A percentile compares a stretch with the other conserved stretches of the same genome.
phyloP scores from a whole-genome alignment of 768 basidiomycete species.

The Lactarius hengduanensis region DNA sequence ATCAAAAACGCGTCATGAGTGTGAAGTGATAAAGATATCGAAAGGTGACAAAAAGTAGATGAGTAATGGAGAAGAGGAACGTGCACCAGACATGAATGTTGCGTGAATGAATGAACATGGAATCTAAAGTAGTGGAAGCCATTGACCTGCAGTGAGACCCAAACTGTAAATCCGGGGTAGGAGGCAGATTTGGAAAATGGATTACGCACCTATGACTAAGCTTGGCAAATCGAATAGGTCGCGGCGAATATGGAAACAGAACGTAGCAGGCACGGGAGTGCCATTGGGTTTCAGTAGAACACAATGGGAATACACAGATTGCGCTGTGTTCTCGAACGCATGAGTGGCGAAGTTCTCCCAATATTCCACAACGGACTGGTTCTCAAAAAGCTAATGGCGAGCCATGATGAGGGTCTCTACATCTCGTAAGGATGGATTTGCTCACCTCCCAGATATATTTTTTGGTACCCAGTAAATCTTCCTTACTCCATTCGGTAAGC shows the following conservation, averaged over 20 bases:
- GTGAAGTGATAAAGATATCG: slow-evolving; percentile 25
- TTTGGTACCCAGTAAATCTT: slow-evolving; percentile 64
- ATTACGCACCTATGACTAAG: slow-evolving; percentile 72
- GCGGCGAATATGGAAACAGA: slow-evolving; percentile 93
- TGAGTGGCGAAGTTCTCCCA: slow-evolving; percentile 97
- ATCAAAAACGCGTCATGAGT: not conserved
- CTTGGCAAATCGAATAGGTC: slow-evolving; percentile 91
- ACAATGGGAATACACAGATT: slow-evolving; percentile 91
- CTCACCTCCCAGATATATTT: slow-evolving; percentile 68
- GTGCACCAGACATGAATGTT: not conserved
- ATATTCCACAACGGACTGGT: slow-evolving; percentile 91
- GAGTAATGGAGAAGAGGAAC: not conserved
- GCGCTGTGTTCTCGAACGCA: slow-evolving; percentile 96
- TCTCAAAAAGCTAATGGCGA: slow-evolving; percentile 76
- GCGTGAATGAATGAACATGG: not conserved
- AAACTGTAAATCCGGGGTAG: not conserved
- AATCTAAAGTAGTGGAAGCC: slow-evolving; percentile 74
- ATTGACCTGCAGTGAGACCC: slow-evolving; percentile 58
- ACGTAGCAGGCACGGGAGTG: slow-evolving; percentile 84
- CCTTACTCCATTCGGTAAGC: slow-evolving; percentile 86
- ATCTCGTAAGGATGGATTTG: not conserved
- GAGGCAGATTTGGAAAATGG: not conserved
- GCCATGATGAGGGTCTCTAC: slow-evolving; percentile 17
- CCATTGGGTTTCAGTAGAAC: slow-evolving; percentile 84
- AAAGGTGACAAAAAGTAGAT: not conserved